A percentile compares a stretch with the other conserved stretches of the same genome.
These are phyloP conservation scores for Candida glaebosa DNA, from an alignment of 805 yeast species.

Conservation along the genomic window DNA sequence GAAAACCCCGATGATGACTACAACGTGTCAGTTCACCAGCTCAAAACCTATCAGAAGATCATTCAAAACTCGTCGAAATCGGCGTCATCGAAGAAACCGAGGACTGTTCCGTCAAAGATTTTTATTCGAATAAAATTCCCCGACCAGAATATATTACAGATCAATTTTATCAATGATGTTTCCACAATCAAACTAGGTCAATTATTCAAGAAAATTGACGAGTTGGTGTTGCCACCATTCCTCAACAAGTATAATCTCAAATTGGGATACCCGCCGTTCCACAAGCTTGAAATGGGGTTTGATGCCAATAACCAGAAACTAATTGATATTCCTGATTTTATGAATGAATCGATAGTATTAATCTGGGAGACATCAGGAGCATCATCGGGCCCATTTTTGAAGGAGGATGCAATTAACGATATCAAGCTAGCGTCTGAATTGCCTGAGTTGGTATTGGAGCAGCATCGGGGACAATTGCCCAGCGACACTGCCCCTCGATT, in stretches of 20 bases:
- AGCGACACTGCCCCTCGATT: slow-evolving; percentile 23
- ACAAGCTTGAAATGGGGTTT: slow-evolving; percentile 24
- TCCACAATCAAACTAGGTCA: slow-evolving; percentile 29
- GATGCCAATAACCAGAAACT: slow-evolving; percentile 22
- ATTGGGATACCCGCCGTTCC: slow-evolving; percentile 38
- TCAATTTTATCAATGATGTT: slow-evolving; percentile 24
- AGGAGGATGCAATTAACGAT: slow-evolving; percentile 11
- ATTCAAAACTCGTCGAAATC: slow-evolving; percentile 23
- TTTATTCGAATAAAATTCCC: slow-evolving; percentile 37
- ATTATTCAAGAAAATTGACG: slow-evolving; percentile 33
- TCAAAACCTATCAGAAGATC: slow-evolving; percentile 32
- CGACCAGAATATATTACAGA: slow-evolving; percentile 32
- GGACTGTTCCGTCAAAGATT: slow-evolving; percentile 21
- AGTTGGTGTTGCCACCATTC: slow-evolving; percentile 23
- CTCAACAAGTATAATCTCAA: slow-evolving; percentile 28
- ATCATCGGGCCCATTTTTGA: slow-evolving; percentile 25
- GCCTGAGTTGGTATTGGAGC: slow-evolving; percentile 35
- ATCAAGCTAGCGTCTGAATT: slow-evolving; percentile 25
- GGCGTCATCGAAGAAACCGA: slow-evolving; percentile 11
- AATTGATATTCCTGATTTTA: slow-evolving; percentile 27
- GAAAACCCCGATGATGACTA: slow-evolving; percentile 44
- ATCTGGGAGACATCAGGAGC: slow-evolving; percentile 30
- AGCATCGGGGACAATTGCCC: slow-evolving; percentile 28
- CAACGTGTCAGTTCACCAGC: slow-evolving; percentile 36
- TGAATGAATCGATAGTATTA: slow-evolving; percentile 26